These are phyloP conservation scores for Colletotrichum godetiae DNA, from an alignment of 2,329 filamentous ascomycete genomes.

Conservation along the genomic window DNA sequence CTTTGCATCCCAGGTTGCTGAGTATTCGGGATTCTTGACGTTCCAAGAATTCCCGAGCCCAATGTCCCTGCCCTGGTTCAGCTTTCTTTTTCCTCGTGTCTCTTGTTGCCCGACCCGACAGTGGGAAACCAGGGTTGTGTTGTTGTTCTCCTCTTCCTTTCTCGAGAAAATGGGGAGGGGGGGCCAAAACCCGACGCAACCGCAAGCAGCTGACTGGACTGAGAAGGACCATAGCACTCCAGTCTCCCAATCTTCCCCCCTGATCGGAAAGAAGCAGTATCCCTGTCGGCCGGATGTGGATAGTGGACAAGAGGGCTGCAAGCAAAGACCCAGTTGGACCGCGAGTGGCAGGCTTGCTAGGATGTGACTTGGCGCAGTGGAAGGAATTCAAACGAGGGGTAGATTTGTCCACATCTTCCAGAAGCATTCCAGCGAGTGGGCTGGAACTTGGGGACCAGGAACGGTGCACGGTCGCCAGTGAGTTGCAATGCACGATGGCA, in stretches of 20 bases:
- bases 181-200: constrained; percentile 7
- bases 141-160: background rate
- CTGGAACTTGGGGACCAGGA: constrained; percentile 3
- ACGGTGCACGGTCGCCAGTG: constrained; percentile 6
- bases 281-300: background rate
- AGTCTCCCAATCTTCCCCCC: background rate
- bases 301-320: background rate
- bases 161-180: background rate
- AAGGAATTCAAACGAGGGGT: constrained; percentile 7
- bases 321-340: constrained; percentile 26
- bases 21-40: background rate
- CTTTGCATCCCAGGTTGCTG: background rate
- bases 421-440: constrained; percentile 29
- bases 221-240: background rate
- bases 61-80: background rate
- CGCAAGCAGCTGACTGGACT: background rate
- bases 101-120: background rate
- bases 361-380: constrained; percentile 10
- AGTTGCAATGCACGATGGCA: background rate
- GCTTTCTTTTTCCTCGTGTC: background rate
- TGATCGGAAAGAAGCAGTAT: background rate
- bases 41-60: background rate
- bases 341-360: constrained; percentile 7
- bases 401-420: constrained; percentile 28
- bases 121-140: background rate